Evolutionary conservation across 2,329 filamentous ascomycete species (phyloP).

Genomic region (Orbilia blumenaviensis): DNA sequence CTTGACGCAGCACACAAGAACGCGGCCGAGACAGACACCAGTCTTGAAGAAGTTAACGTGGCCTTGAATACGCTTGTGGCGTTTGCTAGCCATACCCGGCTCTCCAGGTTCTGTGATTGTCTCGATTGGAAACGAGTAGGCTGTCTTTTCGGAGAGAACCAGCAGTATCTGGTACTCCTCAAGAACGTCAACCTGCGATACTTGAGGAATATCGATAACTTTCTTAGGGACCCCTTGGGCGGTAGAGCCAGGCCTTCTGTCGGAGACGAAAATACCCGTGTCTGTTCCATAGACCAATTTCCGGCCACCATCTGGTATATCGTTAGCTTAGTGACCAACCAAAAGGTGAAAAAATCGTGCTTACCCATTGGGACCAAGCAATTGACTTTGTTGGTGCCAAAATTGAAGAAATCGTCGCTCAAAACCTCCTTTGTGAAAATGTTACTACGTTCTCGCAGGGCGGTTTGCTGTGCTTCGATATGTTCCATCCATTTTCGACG

Average conservation of each 20-base stretch:
- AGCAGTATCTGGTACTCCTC: constrained; percentile 93
- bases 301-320: constrained; percentile 78
- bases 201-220: constrained; percentile 83
- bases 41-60: constrained; percentile 99
- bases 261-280: constrained; percentile 88
- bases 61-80: constrained; percentile 94
- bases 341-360: constrained; percentile 58
- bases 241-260: constrained; percentile 85
- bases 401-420: constrained; percentile 88
- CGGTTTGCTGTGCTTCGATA: constrained; percentile 89
- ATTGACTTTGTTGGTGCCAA: constrained; percentile 83
- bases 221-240: constrained; percentile 74
- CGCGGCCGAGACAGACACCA: constrained; percentile 90
- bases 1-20: constrained; percentile 96
- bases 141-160: constrained; percentile 89
- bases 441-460: constrained; percentile 78
- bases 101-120: constrained; percentile 84
- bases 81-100: constrained; percentile 77
- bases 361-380: constrained; percentile 90
- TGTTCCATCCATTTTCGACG: constrained; percentile 97
- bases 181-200: constrained; percentile 94
- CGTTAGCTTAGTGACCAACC: constrained; percentile 1
- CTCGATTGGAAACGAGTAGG: constrained; percentile 87
- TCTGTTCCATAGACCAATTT: constrained; percentile 96
- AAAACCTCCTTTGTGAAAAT: constrained; percentile 74